phyloP scores from a whole-genome alignment of 1,139 yeast species.

The Magnusiomyces sp. region DNA sequence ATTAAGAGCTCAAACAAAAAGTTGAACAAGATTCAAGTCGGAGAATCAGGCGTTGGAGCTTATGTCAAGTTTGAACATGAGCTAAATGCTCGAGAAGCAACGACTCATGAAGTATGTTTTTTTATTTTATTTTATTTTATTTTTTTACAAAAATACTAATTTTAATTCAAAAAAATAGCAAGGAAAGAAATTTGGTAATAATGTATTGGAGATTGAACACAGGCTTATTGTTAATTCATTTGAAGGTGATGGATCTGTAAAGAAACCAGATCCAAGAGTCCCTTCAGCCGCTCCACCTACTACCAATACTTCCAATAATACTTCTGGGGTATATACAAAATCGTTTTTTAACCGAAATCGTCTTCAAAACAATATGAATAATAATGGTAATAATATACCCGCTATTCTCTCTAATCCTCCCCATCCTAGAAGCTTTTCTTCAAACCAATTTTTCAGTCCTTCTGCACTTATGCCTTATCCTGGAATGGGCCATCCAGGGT shows the following conservation, averaged over 20 bases:
- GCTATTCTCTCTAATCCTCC: constrained; percentile 3
- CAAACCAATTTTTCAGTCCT: constrained; percentile 3
- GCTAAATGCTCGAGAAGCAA: constrained; percentile 4
- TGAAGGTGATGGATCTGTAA: constrained; percentile 14
- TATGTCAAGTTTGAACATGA: constrained; percentile 4
- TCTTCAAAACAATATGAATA: background rate
- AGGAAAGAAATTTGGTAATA: background rate
- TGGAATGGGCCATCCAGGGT: too few relatives aligned
- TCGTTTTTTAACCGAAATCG: background rate
- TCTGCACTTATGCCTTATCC: background rate
- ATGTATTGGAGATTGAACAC: constrained; percentile 2
- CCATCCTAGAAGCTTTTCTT: constrained; percentile 4
- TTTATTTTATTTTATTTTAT: too few relatives aligned
- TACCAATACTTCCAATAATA: background rate
- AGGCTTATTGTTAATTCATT: constrained; percentile 8
- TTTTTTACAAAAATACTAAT: background rate
- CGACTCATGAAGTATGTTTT: background rate
- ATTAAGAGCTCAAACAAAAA: background rate
- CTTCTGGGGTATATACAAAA: background rate
- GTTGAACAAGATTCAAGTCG: background rate
- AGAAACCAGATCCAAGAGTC: constrained; percentile 13
- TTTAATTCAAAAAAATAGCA: background rate
- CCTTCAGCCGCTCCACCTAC: constrained; percentile 15
- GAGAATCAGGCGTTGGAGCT: background rate
- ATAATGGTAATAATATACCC: background rate